phyloP scores from a whole-genome alignment of 192 early-diverging fungal genomes.

The Pilaira anomala region DNA sequence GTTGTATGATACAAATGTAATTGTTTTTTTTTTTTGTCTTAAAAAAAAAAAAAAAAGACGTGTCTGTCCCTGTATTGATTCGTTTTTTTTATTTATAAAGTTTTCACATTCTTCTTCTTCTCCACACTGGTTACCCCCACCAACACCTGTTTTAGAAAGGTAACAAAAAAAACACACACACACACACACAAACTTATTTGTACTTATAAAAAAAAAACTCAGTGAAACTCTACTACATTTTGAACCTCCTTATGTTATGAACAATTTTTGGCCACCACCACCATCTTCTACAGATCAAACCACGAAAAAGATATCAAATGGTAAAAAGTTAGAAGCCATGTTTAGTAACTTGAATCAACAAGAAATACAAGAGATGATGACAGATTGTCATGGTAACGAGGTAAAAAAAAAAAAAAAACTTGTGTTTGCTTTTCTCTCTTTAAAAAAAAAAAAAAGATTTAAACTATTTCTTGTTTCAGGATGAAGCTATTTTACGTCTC shows the following conservation, averaged over 20 bases:
- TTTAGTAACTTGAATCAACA: conserved; percentile 11
- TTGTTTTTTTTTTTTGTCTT: background rate
- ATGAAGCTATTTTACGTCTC: conserved; percentile 81
- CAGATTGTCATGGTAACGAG: conserved; percentile 79
- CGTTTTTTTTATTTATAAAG: no score
- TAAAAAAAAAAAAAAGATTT: background rate
- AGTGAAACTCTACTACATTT: background rate
- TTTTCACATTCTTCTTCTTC: background rate
- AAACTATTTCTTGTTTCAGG: conserved; percentile 36
- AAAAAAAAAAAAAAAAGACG: no score
- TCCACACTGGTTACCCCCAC: background rate
- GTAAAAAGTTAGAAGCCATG: conserved; percentile 11
- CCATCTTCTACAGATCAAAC: background rate
- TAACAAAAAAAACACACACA: background rate
- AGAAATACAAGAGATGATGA: conserved; percentile 80
- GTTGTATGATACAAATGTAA: background rate
- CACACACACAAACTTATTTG: no score
- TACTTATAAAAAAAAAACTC: background rate
- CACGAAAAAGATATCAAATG: background rate
- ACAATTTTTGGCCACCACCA: conserved; percentile 5
- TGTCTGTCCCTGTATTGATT: no score
- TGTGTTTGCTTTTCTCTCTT: background rate
- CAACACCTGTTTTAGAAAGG: background rate
- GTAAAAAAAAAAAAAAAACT: conserved; percentile 33
- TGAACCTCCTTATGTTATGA: conserved; percentile 10